Base-by-base conservation (phyloP, 805 yeast genomes). In the Pichia membranifaciens region DNA sequence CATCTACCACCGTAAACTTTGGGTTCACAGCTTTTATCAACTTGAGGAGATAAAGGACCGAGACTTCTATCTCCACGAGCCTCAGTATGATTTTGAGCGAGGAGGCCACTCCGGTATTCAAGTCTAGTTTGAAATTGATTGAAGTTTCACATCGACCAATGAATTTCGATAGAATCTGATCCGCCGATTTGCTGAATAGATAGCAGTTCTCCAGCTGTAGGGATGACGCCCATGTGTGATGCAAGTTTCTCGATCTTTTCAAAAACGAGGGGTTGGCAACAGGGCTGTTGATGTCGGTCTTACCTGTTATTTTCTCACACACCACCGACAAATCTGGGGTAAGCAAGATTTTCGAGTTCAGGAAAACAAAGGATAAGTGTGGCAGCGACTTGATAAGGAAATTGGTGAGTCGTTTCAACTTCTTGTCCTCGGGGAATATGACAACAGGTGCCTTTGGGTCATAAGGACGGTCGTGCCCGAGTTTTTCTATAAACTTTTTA, bases 311-410 rank as follows among this genome's bases (percentile, higher is more conserved):
- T 9, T 43, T 46, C 3, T 18, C 18, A 7, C 36, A 28, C 2
- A 32, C 25, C n/a, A 52, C 21, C 13, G 43, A 38, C n/a, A 40
- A 38, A 10, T 47, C 36, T 13, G 33, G 20, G 6, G 44, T 41
- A 18, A 49, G 28, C 1, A 41, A 6, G 9, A 62, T 5, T 4
- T 29, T 41, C 4, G 54, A 21, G 17, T 53, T 48, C n/a, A 35
- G 29, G 8, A 64, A 29, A 29, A 44, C 44, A 4, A 64, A 16
- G 2, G 55, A 53, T 3, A 52, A 20, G 31, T 59, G 59, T 0
- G 66, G 67, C 22, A 58, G 45, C 10, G 47, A 49, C 2, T 48
- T 40, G 8, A 58, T 32, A 7, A 56, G n/a, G n/a, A 54, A 43
- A 17, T 51, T 45, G 2, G 52, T 15, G 1, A 58, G 16, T 10